Conservation (phyloP, 176 grass and related monocot genomes). For the Oryza punctata region DNA sequence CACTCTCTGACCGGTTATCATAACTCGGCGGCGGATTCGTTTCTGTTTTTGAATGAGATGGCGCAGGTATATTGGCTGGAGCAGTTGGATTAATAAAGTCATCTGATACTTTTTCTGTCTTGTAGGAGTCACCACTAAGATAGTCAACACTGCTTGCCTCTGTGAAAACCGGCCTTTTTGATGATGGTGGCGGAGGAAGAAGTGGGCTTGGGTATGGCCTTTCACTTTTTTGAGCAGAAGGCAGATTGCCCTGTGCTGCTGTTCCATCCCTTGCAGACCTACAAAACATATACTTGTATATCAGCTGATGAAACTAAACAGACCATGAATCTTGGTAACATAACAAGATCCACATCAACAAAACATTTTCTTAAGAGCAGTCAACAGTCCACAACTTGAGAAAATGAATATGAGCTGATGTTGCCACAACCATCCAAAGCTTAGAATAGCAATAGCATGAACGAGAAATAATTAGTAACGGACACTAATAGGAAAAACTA, state of each 20-base stretch:
- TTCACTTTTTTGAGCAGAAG: conserved; percentile 47
- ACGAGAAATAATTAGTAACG: conserved; percentile 15
- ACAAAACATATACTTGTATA: conserved; percentile 35
- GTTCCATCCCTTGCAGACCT: conserved; percentile 74
- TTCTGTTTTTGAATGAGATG: conserved; percentile 46
- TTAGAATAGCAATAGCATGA: conserved; percentile 16
- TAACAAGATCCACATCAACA: not conserved
- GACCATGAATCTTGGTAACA: not conserved
- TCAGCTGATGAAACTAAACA: conserved; percentile 37
- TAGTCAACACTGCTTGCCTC: conserved; percentile 53
- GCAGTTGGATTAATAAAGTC: conserved; percentile 57
- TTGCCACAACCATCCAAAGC: conserved; percentile 7
- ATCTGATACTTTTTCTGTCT: conserved; percentile 53
- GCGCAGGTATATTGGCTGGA: conserved; percentile 34
- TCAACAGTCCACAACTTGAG: not conserved
- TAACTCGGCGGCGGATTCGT: conserved; percentile 24
- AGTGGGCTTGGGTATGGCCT: conserved; percentile 54
- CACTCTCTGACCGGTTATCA: conserved; percentile 20
- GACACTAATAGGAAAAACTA: not conserved
- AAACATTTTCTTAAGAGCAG: not conserved
- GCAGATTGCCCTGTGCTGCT: conserved; percentile 47
- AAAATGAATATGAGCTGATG: conserved; percentile 1
- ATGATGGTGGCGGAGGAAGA: conserved; percentile 75
- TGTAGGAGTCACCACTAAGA: conserved; percentile 71
- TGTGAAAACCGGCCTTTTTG: conserved; percentile 64